phyloP scores from a whole-genome alignment of 2,329 filamentous ascomycete genomes.

The Erysiphe pisi region DNA sequence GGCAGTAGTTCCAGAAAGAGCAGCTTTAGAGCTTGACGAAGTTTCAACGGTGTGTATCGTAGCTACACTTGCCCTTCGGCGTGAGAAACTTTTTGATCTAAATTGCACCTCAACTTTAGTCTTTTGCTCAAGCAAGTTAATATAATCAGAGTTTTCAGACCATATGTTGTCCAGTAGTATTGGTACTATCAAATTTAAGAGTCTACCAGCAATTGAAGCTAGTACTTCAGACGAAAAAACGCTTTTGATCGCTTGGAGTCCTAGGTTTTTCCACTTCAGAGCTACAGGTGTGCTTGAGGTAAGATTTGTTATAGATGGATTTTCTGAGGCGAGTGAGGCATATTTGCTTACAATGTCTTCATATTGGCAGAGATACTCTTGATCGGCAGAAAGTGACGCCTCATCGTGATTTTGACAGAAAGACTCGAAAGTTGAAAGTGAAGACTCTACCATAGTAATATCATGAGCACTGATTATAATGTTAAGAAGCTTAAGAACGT shows the following conservation, averaged over 20 bases:
- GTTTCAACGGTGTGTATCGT: conserved; percentile 64
- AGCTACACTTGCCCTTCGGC: conserved; percentile 65
- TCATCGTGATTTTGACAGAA: conserved; percentile 85
- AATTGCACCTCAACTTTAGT: conserved; percentile 57
- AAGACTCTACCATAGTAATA: conserved; percentile 86
- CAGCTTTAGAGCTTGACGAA: conserved; percentile 53
- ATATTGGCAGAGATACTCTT: conserved; percentile 71
- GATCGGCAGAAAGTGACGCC: conserved; percentile 73
- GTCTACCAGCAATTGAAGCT: conserved; percentile 61
- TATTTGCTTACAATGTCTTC: conserved; percentile 72
- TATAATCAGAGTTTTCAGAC: conserved; percentile 58
- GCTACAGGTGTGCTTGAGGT: conserved; percentile 59
- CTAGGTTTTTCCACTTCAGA: conserved; percentile 65
- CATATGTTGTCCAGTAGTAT: conserved; percentile 80
- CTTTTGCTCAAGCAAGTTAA: conserved; percentile 57
- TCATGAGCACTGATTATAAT: conserved; percentile 75
- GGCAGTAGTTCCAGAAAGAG: conserved; percentile 67
- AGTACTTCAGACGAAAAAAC: conserved; percentile 71
- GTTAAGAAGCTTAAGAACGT: conserved; percentile 73
- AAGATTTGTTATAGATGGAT: conserved; percentile 43
- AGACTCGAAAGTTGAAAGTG: conserved; percentile 71
- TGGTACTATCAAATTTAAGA: conserved; percentile 68
- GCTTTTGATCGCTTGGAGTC: conserved; percentile 67
- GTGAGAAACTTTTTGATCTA: conserved; percentile 52
- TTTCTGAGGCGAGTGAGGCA: conserved; percentile 64